Conservation (phyloP, 495 filamentous ascomycete species). For the Xylaria castorea region DNA sequence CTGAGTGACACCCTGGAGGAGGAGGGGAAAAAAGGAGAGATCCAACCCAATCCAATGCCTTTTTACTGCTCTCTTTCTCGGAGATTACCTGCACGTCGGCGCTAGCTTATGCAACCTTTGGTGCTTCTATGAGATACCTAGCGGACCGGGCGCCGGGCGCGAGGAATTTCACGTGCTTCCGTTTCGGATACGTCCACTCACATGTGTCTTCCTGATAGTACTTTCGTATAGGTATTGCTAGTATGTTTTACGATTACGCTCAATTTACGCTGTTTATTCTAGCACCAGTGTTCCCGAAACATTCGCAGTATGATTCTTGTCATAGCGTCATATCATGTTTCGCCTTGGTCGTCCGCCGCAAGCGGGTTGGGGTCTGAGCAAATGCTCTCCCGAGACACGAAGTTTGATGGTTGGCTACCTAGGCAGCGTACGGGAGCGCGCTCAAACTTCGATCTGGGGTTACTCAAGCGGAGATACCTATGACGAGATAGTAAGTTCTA, state of each 20-base stretch:
- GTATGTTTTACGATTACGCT: not conserved
- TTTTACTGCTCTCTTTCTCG: not conserved
- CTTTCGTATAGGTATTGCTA: too few species aligned
- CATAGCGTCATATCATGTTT: not conserved
- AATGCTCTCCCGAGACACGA: not conserved
- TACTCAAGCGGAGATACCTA: not conserved
- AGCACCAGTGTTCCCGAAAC: constrained; percentile 4
- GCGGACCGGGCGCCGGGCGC: not conserved
- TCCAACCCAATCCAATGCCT: not conserved
- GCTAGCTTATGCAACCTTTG: not conserved
- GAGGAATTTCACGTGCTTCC: not conserved
- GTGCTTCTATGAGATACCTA: not conserved
- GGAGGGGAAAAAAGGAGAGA: not conserved
- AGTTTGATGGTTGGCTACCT: too few species aligned
- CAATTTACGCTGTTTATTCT: not conserved
- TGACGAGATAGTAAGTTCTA: not conserved
- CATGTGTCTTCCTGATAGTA: not conserved
- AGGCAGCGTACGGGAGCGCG: not conserved
- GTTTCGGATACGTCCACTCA: not conserved
- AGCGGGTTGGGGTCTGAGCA: not conserved
- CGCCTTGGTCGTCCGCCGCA: not conserved
- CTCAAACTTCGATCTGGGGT: not conserved
- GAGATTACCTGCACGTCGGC: not conserved
- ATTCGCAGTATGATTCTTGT: not conserved
- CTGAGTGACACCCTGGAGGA: not conserved